A percentile compares a stretch with the other conserved stretches of the same genome.
These are phyloP conservation scores for Hypomontagnella submonticulosa DNA, from an alignment of 495 filamentous ascomycete species.

Conservation along the genomic window DNA sequence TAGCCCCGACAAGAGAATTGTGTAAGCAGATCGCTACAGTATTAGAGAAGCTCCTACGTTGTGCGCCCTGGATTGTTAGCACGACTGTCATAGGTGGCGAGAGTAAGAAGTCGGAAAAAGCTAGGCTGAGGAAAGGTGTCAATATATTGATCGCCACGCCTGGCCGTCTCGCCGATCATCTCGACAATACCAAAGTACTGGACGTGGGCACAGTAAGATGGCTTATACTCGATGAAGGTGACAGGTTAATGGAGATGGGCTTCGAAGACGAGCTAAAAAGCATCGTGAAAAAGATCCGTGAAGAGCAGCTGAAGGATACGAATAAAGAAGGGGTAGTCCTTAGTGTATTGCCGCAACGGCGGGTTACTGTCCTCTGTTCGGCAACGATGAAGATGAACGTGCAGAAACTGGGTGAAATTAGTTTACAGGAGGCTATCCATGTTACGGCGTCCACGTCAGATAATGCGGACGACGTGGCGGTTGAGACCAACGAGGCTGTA, in stretches of 20 bases:
- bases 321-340: conserved; percentile 55
- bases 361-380: conserved; percentile 92
- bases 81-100: conserved; percentile 95
- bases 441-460: conserved; percentile 75
- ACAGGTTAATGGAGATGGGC: conserved; percentile 95
- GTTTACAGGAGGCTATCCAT: conserved; percentile 90
- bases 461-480: conserved; percentile 55
- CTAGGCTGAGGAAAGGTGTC: conserved; percentile 87
- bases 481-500: conserved; percentile 60
- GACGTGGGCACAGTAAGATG: conserved; percentile 90
- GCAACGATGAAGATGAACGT: conserved; percentile 98
- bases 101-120: conserved; percentile 97
- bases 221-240: conserved; percentile 94
- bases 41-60: conserved; percentile 81
- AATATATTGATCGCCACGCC: conserved; percentile 97
- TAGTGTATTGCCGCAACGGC: conserved; percentile 72
- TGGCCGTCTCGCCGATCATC: conserved; percentile 86
- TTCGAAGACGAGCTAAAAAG: conserved; percentile 87
- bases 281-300: conserved; percentile 81
- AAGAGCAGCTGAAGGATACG: conserved; percentile 54
- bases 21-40: conserved; percentile 92
- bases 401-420: conserved; percentile 90
- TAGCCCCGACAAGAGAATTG: conserved; percentile 92
- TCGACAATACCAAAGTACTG: conserved; percentile 89
- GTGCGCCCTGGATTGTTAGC: conserved; percentile 87